phyloP scores from a whole-genome alignment of 306 rosid genomes.

The Citrullus amarus region DNA sequence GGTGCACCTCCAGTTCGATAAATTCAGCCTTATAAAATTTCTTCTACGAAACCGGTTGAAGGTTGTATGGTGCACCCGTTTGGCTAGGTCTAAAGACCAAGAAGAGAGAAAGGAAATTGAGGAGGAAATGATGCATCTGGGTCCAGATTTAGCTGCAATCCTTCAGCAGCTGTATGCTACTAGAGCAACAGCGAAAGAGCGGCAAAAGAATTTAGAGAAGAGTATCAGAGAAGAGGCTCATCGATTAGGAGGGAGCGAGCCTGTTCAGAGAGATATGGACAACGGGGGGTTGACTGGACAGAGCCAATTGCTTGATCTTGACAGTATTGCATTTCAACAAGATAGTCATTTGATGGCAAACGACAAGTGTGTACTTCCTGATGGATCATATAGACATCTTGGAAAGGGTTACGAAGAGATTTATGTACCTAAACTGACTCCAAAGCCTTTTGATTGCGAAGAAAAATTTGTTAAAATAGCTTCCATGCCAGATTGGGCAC shows the following conservation, averaged over 20 bases:
- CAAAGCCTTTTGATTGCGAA: constrained; percentile 28
- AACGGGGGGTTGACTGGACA: constrained; percentile 71
- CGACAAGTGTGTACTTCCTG: constrained; percentile 59
- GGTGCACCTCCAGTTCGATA: constrained; percentile 47
- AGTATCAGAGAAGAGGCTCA: constrained; percentile 86
- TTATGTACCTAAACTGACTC: constrained; percentile 70
- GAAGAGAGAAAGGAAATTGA: constrained; percentile 68
- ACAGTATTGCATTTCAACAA: constrained; percentile 55
- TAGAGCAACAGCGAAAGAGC: constrained; percentile 73
- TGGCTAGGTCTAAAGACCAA: constrained; percentile 71
- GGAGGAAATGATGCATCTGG: constrained; percentile 65
- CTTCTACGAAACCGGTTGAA: constrained; percentile 54
- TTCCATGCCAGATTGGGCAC: constrained; percentile 85
- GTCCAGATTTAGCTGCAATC: constrained; percentile 57
- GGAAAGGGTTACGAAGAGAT: constrained; percentile 81
- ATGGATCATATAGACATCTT: constrained; percentile 56
- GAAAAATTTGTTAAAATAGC: constrained; percentile 36
- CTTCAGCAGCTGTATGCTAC: constrained; percentile 82
- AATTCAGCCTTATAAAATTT: constrained; percentile 61
- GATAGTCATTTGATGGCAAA: constrained; percentile 54
- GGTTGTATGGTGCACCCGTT: constrained; percentile 80
- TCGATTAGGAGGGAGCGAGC: constrained; percentile 51
- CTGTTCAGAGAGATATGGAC: constrained; percentile 56
- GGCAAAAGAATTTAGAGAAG: constrained; percentile 78
- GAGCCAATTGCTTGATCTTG: constrained; percentile 74